Percentiles rank a stretch among this genome's conserved stretches.
These are phyloP conservation scores for Coriaria nepalensis DNA, from an alignment of 306 rosid species.

Conservation along the genomic window DNA sequence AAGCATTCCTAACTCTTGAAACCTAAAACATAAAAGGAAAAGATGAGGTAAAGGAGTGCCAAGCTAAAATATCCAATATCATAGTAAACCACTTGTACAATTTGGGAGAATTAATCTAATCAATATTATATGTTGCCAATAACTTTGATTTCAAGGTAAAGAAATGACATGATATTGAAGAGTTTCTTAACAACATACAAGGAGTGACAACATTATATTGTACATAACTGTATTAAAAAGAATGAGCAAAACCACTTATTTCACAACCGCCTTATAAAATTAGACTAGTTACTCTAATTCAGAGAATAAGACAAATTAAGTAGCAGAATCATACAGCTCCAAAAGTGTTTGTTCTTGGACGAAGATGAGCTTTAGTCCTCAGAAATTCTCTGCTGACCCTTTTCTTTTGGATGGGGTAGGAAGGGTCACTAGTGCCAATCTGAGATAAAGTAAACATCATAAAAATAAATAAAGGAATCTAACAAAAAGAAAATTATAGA, in stretches of 20 bases:
- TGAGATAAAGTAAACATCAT: constrained; percentile 14
- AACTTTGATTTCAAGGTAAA: too few species aligned
- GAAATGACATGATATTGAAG: too few species aligned
- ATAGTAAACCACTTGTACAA: too few species aligned
- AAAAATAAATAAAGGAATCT: not conserved
- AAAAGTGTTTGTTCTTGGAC: constrained; percentile 89
- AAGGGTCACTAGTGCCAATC: constrained; percentile 88
- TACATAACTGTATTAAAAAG: too few species aligned
- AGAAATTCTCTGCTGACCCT: constrained; percentile 77
- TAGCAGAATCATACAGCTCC: constrained; percentile 64
- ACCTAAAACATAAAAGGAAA: constrained; percentile 37
- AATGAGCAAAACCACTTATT: too few species aligned
- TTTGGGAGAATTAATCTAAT: too few species aligned
- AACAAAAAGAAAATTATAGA: too few species aligned
- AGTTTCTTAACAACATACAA: too few species aligned
- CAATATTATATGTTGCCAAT: too few species aligned
- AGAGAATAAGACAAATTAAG: not conserved
- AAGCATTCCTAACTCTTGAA: constrained; percentile 84
- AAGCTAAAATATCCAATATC: not conserved
- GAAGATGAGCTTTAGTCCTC: constrained; percentile 95
- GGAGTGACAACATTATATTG: too few species aligned
- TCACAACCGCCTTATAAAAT: too few species aligned
- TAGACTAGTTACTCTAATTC: too few species aligned
- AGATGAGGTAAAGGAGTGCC: constrained; percentile 7
- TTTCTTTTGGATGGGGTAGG: constrained; percentile 93